A percentile compares a stretch with the other conserved stretches of the same genome.
Evolutionary conservation across 1,284 basidiomycete species (phyloP).

Genomic region (Acaromyces ingoldii): DNA sequence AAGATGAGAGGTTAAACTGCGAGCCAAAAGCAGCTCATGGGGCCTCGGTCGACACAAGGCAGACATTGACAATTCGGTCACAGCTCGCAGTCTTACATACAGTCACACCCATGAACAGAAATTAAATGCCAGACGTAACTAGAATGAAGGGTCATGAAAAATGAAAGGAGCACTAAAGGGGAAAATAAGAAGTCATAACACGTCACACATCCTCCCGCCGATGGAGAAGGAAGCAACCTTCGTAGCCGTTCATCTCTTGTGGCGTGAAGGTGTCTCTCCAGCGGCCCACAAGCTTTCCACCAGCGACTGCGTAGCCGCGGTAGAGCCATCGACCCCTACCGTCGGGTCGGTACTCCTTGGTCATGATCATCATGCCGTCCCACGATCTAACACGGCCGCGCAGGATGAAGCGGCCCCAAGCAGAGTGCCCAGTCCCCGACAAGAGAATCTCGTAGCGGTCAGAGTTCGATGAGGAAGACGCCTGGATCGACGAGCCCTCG

Average conservation of each 20-base stretch:
- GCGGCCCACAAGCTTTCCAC: conserved; percentile 41
- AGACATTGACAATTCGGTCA: too few species aligned
- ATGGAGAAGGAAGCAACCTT: too few species aligned
- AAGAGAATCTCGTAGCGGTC: conserved; percentile 52
- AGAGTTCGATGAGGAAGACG: neutral
- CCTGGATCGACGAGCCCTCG: neutral
- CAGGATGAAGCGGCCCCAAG: conserved; percentile 57
- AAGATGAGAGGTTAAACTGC: too few species aligned
- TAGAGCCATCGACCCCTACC: conserved; percentile 57
- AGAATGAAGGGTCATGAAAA: too few species aligned
- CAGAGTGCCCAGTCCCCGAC: conserved; percentile 56
- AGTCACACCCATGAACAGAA: too few species aligned
- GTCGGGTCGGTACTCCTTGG: conserved; percentile 57
- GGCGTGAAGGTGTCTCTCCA: conserved; percentile 54
- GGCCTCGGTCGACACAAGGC: too few species aligned
- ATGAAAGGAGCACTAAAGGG: too few species aligned
- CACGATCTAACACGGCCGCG: conserved; percentile 55
- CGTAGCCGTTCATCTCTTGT: conserved; percentile 49
- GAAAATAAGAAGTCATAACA: too few species aligned
- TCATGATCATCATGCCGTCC: conserved; percentile 57
- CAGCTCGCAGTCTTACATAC: too few species aligned
- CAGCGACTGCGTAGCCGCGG: conserved; percentile 53
- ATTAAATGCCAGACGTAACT: too few species aligned
- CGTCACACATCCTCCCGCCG: too few species aligned
- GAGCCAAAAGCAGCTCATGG: too few species aligned